A percentile compares a stretch with the other conserved stretches of the same genome.
Evolutionary conservation across 192 early-diverging fungal species (phyloP).

Genomic region (Backusella liffmaniae): DNA sequence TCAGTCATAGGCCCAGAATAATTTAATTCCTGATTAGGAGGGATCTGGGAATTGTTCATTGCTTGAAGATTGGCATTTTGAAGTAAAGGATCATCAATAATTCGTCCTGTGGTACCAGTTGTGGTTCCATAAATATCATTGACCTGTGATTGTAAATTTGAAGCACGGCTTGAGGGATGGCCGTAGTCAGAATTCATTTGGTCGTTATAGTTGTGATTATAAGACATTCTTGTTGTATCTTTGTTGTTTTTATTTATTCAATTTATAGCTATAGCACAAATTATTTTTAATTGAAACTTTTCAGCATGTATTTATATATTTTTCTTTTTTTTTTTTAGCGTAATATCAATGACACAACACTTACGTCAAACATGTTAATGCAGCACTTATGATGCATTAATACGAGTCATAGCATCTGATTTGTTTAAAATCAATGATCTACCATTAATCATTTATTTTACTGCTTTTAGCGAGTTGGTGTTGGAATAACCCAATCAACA

Average conservation of each 20-base stretch:
- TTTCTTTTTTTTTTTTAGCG: not conserved
- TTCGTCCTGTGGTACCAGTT: not conserved
- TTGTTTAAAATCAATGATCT: not conserved
- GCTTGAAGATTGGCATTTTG: not conserved
- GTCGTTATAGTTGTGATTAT: not conserved
- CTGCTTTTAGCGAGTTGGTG: not conserved
- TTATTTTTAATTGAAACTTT: not conserved
- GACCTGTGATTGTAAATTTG: not conserved
- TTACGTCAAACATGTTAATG: not conserved
- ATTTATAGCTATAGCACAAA: not conserved
- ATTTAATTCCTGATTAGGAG: not conserved
- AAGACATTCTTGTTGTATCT: not conserved
- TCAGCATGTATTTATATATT: not conserved
- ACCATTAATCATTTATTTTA: not conserved
- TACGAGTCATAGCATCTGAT: not conserved
- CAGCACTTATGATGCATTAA: slow-evolving; percentile 1
- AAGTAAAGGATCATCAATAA: not conserved
- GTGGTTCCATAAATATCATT: not conserved
- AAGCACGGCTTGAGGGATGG: not conserved
- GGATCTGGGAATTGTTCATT: not conserved
- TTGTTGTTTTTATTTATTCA: not conserved
- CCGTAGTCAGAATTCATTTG: slow-evolving; percentile 1
- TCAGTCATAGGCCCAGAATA: not conserved
- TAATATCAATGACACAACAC: not conserved
- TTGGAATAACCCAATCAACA: not conserved